These are phyloP conservation scores for Coniella lustricola DNA, from an alignment of 2,329 filamentous ascomycete species.

Conservation along the genomic window DNA sequence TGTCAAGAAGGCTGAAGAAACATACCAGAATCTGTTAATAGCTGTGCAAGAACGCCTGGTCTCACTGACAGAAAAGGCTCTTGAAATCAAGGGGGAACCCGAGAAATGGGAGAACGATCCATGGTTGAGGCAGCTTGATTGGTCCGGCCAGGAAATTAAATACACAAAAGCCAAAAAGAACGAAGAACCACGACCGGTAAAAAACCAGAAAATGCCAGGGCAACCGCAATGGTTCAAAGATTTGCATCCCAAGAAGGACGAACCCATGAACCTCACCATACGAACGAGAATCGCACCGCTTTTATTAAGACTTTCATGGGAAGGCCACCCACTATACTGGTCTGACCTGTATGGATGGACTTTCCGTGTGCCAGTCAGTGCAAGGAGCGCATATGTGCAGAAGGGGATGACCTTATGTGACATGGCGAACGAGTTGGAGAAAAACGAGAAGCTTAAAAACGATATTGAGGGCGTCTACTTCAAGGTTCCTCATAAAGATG, in stretches of 20 bases:
- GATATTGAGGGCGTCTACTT: conserved; percentile 67
- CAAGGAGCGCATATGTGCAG: conserved; percentile 58
- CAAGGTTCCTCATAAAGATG: conserved; percentile 95
- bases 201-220: conserved; percentile 85
- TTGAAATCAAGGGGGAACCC: conserved; percentile 63
- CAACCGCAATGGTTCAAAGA: conserved; percentile 97
- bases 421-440: conserved; percentile 71
- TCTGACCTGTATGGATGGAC: conserved; percentile 91
- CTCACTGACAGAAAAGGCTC: conserved; percentile 66
- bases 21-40: conserved; percentile 68
- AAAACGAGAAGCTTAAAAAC: conserved; percentile 49
- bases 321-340: conserved; percentile 85
- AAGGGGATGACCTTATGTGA: conserved; percentile 69
- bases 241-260: conserved; percentile 63
- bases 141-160: conserved; percentile 85
- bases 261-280: conserved; percentile 71
- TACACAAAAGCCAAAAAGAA: conserved; percentile 89
- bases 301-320: conserved; percentile 78
- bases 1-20: conserved; percentile 74
- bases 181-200: conserved; percentile 69
- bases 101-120: conserved; percentile 71
- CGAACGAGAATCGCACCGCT: conserved; percentile 83
- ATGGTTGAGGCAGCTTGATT: conserved; percentile 91
- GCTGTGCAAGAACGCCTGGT: conserved; percentile 72
- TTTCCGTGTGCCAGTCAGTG: conserved; percentile 63